Conservation (phyloP, 352 stramenopile genomes). For the Phytophthora pinifolia region DNA sequence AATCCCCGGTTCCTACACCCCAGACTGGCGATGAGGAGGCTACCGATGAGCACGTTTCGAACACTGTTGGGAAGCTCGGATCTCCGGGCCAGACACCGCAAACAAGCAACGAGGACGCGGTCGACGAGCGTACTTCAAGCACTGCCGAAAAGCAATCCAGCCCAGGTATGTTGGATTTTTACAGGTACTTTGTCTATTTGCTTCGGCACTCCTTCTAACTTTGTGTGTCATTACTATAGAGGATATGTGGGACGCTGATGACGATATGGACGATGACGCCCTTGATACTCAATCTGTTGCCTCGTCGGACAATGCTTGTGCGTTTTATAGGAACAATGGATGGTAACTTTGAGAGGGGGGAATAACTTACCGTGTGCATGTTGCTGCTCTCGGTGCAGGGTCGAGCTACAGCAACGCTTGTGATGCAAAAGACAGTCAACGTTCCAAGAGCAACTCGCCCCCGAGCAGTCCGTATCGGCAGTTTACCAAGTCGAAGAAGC, state of each 20-base stretch:
- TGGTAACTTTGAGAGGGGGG: no score
- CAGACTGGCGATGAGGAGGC: conserved; percentile 2
- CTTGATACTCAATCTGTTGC: conserved; percentile 27
- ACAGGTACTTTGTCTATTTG: conserved; percentile 1
- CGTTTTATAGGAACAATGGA: not conserved
- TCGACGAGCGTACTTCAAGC: conserved; percentile 38
- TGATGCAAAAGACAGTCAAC: conserved; percentile 16
- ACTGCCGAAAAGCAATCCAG: conserved; percentile 34
- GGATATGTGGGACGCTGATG: conserved; percentile 23
- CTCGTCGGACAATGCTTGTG: conserved; percentile 31
- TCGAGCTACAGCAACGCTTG: conserved; percentile 30
- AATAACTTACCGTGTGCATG: not conserved
- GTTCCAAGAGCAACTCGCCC: conserved; percentile 13
- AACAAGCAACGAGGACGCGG: conserved; percentile 25
- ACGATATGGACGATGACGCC: conserved; percentile 31
- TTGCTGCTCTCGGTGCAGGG: conserved; percentile 21
- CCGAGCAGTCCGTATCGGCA: conserved; percentile 8
- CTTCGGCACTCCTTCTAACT: not conserved
- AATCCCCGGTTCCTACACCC: conserved; percentile 7
- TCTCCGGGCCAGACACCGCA: conserved; percentile 25
- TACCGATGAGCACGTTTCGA: conserved; percentile 9
- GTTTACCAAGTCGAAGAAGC: conserved; percentile 17
- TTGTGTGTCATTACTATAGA: conserved; percentile 5
- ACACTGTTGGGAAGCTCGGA: not conserved
- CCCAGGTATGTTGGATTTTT: conserved; percentile 32